These are phyloP conservation scores for Paragyromitra xinjiangensis DNA, from an alignment of 495 filamentous ascomycete genomes.

Conservation along the genomic window DNA sequence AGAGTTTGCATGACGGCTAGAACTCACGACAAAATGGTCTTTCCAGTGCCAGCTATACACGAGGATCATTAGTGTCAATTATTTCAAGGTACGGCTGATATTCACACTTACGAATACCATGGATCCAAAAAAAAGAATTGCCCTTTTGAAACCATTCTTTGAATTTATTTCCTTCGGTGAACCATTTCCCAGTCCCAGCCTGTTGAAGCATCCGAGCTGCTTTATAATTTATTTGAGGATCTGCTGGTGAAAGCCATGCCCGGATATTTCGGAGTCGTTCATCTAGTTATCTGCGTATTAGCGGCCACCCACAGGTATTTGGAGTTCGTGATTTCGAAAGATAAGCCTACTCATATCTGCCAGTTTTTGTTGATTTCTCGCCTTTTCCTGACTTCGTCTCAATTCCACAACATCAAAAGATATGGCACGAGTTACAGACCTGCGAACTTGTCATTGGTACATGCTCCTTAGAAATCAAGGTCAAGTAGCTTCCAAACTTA, in stretches of 20 bases:
- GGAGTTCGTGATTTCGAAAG: too few species aligned
- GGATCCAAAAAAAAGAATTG: conserved; percentile 45
- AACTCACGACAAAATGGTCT: conserved; percentile 25
- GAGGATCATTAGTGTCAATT: background rate
- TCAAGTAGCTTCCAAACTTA: conserved; percentile 7
- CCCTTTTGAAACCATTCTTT: conserved; percentile 31
- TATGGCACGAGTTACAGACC: conserved; percentile 23
- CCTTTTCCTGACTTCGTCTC: too few species aligned
- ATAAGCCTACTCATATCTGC: conserved; percentile 40
- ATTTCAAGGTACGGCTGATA: too few species aligned
- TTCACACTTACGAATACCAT: conserved; percentile 54
- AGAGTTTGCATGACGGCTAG: too few species aligned
- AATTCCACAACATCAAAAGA: too few species aligned
- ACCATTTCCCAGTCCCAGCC: conserved; percentile 48
- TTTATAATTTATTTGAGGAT: conserved; percentile 32
- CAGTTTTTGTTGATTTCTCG: conserved; percentile 17
- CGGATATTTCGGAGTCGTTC: conserved; percentile 10
- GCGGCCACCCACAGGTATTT: background rate
- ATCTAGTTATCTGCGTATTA: conserved; percentile 20
- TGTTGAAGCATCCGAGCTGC: conserved; percentile 32
- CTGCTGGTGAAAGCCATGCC: conserved; percentile 19
- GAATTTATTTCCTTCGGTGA: conserved; percentile 35
- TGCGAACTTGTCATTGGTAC: background rate
- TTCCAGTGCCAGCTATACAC: conserved; percentile 29
- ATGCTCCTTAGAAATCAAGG: too few species aligned